Evolutionary conservation across 2,329 filamentous ascomycete species (phyloP), one percentile per base, ranked within the genome.

Genomic region (Raffaelea arxii): DNA sequence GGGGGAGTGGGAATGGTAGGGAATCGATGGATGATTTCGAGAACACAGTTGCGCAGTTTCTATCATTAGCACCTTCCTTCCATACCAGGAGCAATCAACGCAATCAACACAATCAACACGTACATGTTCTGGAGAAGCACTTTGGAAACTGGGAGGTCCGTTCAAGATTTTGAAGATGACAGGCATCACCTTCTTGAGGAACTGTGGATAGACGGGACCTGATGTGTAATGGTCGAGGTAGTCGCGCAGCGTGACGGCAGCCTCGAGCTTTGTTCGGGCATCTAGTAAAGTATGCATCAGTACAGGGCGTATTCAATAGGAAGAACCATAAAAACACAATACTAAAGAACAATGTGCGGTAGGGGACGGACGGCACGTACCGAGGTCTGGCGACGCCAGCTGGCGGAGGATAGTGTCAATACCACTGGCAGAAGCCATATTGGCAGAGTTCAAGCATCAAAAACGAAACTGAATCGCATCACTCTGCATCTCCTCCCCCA

Each of bases 11-110:
- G 75, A 71, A 82, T 56, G 65, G 89, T 74, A 6, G 80, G 80
- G 40, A 99, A 67, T 53, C 92, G 82, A 65, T 97, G 89, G 25
- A 99, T 74, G 55, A 96, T 95, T 65, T 98, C 94, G 55, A 99
- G 82, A 42, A 94, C 78, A 62, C 86, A 94, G 62, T 92, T 92
- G 53, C 92, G 87, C 54, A 98, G 72, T 78, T 89, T 94, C 81
- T 87, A 55, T n/a, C n/a, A n/a, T n/a, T n/a, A n/a, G n/a, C n/a
- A n/a, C n/a, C n/a, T n/a, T n/a, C n/a, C n/a, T n/a, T n/a, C n/a
- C n/a, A n/a, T n/a, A n/a, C n/a, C n/a, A n/a, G n/a, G n/a, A n/a
- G n/a, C n/a, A n/a, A n/a, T n/a, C n/a, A n/a, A n/a, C n/a, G n/a
- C n/a, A n/a, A n/a, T n/a, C n/a, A n/a, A n/a, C n/a, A n/a, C n/a